A percentile compares a stretch with the other conserved stretches of the same genome.
phyloP scores from a whole-genome alignment of 495 filamentous ascomycete species.

The Podospora pseudocomata region DNA sequence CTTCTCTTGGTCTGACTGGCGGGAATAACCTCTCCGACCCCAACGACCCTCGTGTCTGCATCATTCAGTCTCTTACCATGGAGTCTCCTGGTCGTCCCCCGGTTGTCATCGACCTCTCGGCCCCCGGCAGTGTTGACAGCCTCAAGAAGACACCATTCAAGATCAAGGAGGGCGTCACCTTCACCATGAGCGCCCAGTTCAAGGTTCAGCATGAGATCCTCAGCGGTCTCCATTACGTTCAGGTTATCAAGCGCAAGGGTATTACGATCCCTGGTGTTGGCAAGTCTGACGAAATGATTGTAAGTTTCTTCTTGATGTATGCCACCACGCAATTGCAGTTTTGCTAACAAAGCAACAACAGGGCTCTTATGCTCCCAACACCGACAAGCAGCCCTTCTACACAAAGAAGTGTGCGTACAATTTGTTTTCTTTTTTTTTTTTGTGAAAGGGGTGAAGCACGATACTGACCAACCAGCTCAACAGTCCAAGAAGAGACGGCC shows the following conservation, averaged over 20 bases:
- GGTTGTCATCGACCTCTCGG: conserved; percentile 76
- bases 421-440: neutral
- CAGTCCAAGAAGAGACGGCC: conserved; percentile 86
- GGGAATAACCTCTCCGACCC: conserved; percentile 61
- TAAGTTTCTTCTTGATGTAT: conserved; percentile 40
- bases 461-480: neutral
- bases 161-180: conserved; percentile 91
- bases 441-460: neutral
- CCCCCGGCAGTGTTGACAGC: conserved; percentile 58
- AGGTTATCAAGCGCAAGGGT: conserved; percentile 83
- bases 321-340: neutral
- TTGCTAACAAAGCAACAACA: conserved; percentile 20
- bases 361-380: conserved; percentile 89
- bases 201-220: conserved; percentile 94
- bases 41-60: conserved; percentile 74
- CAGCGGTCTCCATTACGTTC: conserved; percentile 90
- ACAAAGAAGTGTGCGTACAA: conserved; percentile 74
- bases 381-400: conserved; percentile 74
- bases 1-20: conserved; percentile 79
- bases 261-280: conserved; percentile 58
- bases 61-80: conserved; percentile 86
- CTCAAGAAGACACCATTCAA: conserved; percentile 89
- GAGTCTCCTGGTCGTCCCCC: conserved; percentile 73
- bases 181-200: conserved; percentile 89
- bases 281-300: conserved; percentile 97